phyloP scores from a whole-genome alignment of 139 green algal genomes.

The Tetradesmus obliquus region DNA sequence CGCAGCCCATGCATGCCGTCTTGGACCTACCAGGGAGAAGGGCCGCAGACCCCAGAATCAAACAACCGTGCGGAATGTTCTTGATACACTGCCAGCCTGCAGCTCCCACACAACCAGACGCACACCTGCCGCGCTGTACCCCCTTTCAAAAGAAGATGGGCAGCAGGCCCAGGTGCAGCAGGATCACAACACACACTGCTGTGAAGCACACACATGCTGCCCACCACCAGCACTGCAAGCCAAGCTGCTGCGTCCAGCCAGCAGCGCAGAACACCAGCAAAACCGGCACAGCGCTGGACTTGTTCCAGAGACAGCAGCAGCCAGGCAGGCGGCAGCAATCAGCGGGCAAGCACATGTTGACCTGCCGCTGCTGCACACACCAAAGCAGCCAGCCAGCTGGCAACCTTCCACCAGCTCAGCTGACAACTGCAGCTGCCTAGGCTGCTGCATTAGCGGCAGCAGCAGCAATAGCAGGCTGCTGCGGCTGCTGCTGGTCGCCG shows the following conservation, averaged over 20 bases:
- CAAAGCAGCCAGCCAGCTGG: neutral
- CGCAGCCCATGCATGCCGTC: neutral
- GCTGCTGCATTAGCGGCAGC: neutral
- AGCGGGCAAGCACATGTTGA: neutral
- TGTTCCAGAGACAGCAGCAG: neutral
- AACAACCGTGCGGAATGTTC: neutral
- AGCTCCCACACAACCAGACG: neutral
- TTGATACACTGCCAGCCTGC: neutral
- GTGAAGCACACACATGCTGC: neutral
- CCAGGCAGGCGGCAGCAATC: neutral
- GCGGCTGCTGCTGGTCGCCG: slow-evolving; percentile 3
- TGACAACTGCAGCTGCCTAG: neutral
- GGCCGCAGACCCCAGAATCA: neutral
- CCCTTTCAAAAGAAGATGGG: too few species aligned
- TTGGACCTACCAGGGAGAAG: neutral
- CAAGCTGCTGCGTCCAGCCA: neutral
- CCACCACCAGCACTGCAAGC: neutral
- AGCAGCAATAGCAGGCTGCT: neutral
- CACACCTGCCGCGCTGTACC: too few species aligned
- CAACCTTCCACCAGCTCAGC: neutral
- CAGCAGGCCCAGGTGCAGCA: too few species aligned
- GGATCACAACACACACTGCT: too few species aligned
- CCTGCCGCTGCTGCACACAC: neutral
- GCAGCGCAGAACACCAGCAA: neutral
- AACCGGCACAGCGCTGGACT: neutral